Evolutionary conservation across 805 yeast species (phyloP), one percentile per base, ranked within the genome.

Genomic region (Saccharomycopsis fermentans): DNA sequence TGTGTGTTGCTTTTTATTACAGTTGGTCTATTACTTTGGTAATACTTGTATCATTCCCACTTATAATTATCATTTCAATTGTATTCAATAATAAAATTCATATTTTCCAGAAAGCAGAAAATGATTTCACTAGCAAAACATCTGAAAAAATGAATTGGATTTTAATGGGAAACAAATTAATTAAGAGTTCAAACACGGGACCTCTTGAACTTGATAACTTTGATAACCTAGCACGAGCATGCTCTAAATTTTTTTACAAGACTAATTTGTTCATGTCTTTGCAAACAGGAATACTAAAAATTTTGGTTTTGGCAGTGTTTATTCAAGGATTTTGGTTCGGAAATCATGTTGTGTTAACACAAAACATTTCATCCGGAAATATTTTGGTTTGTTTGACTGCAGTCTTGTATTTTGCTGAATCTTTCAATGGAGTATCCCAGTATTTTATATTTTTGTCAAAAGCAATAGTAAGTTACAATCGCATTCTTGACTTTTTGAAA

Each of bases 281-380:
- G 0, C 90, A 89, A 66, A 69, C 78, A 24, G 84, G 87, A 0
- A 50, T 79, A 0, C 69, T 85, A 55, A 79, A 84, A 64, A 71
- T 79, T 26, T 63, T 91, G 3, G 77, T 85, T 0, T 73, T 89
- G 40, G 68, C 83, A 67, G 84, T 90, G 83, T 90, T 92, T 73
- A 87, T 91, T 2, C 96, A 89, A 70, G 95, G 92, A 0, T 87
- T 94, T 65, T 90, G 96, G 89, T 92, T 86, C 71, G 99, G 98
- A 1, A 79, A 85, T 32, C 76, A 75, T 52, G 77, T 87, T 74
- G 84, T 90, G 2, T 69, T 71, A 37, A 69, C 71, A 4, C 81
- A 81, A 0, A 74, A 77, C 8, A 67, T 83, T 14, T 64, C 73
- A 1, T 72, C 89, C 1, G 85, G 87, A 12, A 77, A 82, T 43